Conservation (phyloP, 164 flowering plant species). For the Tetracentron sinense region DNA sequence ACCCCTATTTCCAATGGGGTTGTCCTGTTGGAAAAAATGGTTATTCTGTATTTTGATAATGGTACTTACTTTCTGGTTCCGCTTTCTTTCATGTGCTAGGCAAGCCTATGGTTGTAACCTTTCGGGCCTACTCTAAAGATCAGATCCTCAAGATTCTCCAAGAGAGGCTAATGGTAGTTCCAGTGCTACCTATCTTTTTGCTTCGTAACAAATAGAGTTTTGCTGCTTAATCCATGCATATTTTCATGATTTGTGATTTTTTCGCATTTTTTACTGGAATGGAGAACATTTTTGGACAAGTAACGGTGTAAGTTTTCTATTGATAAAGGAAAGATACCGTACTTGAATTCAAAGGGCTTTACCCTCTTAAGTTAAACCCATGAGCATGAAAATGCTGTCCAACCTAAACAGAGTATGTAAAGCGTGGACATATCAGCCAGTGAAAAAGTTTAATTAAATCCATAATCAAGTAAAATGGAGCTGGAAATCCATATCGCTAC, state of each 20-base stretch:
- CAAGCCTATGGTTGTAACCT: slow-evolving; percentile 75
- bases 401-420: too few species aligned
- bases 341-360: neutral
- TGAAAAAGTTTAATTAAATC: too few species aligned
- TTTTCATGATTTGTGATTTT: too few species aligned
- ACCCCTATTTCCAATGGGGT: neutral
- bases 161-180: slow-evolving; percentile 73
- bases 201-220: too few species aligned
- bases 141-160: slow-evolving; percentile 80
- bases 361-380: too few species aligned
- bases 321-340: neutral
- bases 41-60: neutral
- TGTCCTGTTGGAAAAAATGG: too few species aligned
- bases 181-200: neutral
- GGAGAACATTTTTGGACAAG: neutral
- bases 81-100: slow-evolving; percentile 50
- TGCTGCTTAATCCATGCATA: too few species aligned
- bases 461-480: neutral
- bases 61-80: slow-evolving; percentile 1
- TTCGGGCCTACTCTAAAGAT: slow-evolving; percentile 84
- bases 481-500: neutral
- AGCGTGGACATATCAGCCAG: neutral
- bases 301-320: too few species aligned
- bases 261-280: neutral
- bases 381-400: too few species aligned